Evolutionary conservation across 1,284 basidiomycete genomes (phyloP).

Genomic region (Cutaneotrichosporon cyanovorans): DNA sequence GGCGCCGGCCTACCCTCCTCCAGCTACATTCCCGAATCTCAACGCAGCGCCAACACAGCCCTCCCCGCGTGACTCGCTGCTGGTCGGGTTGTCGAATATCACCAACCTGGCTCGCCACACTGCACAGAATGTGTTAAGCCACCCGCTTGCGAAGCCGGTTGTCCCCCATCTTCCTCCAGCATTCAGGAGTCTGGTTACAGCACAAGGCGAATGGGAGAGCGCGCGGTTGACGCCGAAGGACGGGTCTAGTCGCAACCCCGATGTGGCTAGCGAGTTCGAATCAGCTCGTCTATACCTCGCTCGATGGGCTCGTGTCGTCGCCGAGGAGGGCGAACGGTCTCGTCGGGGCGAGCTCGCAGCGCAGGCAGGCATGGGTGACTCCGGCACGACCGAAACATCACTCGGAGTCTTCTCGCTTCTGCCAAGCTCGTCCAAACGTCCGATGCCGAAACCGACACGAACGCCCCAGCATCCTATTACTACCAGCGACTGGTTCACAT

Average conservation of each 20-base stretch:
- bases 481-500: slow-evolving; percentile 31
- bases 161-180: slow-evolving; percentile 88
- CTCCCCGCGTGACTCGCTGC: slow-evolving; percentile 37
- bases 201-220: slow-evolving; percentile 57
- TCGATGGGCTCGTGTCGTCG: slow-evolving; percentile 86
- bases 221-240: slow-evolving; percentile 46
- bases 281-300: slow-evolving; percentile 92
- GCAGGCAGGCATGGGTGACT: slow-evolving; percentile 21
- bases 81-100: slow-evolving; percentile 81
- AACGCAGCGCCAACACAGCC: slow-evolving; percentile 15
- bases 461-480: slow-evolving; percentile 42
- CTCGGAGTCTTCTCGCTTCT: slow-evolving; percentile 84
- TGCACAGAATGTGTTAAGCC: slow-evolving; percentile 83
- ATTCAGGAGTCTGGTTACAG: slow-evolving; percentile 76
- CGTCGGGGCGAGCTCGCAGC: slow-evolving; percentile 59
- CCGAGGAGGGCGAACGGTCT: slow-evolving; percentile 86
- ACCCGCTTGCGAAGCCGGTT: slow-evolving; percentile 87
- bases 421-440: slow-evolving; percentile 29
- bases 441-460: slow-evolving; percentile 38
- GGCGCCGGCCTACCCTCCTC: slow-evolving; percentile 44
- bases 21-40: slow-evolving; percentile 41
- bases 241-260: slow-evolving; percentile 56
- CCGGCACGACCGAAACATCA: slow-evolving; percentile 56
- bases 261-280: slow-evolving; percentile 67
- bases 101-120: slow-evolving; percentile 81